A percentile compares a stretch with the other conserved stretches of the same genome.
Evolutionary conservation across 208 protist species (phyloP).

Genomic region (Crithidia fasciculata): DNA sequence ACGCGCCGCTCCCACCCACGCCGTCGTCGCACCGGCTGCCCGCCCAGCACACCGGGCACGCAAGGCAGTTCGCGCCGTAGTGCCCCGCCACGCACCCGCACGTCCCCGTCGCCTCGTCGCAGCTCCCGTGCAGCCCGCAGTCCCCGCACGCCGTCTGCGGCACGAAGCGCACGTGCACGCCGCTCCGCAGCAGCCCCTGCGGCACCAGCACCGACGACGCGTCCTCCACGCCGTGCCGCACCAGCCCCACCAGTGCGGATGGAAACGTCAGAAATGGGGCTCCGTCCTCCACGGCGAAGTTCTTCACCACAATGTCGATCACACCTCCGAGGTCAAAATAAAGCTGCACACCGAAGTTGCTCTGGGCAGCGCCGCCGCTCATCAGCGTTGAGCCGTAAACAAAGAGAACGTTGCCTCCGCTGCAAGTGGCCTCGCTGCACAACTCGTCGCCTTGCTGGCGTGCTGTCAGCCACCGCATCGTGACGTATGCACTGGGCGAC

Average conservation of each 20-base stretch:
- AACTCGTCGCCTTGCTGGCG: background rate
- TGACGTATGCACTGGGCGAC: background rate
- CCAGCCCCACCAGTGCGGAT: conserved; percentile 35
- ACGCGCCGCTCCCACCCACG: background rate
- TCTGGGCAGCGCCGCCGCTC: background rate
- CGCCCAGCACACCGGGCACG: conserved; percentile 30
- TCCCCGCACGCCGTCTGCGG: conserved; percentile 4
- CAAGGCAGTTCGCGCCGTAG: conserved; percentile 29
- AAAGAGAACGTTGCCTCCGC: background rate
- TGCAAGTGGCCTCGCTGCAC: background rate
- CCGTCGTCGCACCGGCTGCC: conserved; percentile 39
- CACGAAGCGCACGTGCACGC: conserved; percentile 21
- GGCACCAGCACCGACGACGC: conserved; percentile 28
- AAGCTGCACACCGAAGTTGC: conserved; percentile 10
- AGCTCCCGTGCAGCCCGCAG: conserved; percentile 37
- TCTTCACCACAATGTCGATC: conserved; percentile 8
- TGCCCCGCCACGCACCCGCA: conserved; percentile 37
- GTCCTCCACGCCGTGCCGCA: conserved; percentile 42
- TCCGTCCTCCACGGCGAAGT: background rate
- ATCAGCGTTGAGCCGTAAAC: background rate
- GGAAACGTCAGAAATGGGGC: conserved; percentile 30
- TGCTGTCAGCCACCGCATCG: background rate
- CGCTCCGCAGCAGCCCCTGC: conserved; percentile 21
- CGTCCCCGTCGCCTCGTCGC: conserved; percentile 23
- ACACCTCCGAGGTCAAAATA: conserved; percentile 6